These are phyloP conservation scores for Coemansia sp. DNA, from an alignment of 192 early-diverging fungal genomes.

Conservation along the genomic window DNA sequence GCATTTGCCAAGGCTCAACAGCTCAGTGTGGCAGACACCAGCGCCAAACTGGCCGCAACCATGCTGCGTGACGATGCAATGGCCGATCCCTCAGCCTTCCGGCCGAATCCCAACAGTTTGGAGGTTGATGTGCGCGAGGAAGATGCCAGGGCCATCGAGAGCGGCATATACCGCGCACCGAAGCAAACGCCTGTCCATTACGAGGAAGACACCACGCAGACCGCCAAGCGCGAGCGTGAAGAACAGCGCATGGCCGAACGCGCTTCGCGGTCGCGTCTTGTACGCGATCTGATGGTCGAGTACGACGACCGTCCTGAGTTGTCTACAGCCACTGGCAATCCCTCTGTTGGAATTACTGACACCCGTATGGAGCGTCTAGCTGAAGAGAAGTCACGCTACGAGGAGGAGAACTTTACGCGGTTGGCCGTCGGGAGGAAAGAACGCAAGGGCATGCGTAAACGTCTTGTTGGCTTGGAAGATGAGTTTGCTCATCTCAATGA, in stretches of 20 bases:
- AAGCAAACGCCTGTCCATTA: slow-evolving; percentile 82
- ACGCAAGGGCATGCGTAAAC: slow-evolving; percentile 61
- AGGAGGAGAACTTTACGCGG: slow-evolving; percentile 88
- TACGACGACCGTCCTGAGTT: slow-evolving; percentile 87
- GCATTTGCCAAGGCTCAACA: slow-evolving; percentile 19
- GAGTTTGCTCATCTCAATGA: slow-evolving; percentile 75
- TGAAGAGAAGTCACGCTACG: slow-evolving; percentile 69
- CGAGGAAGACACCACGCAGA: slow-evolving; percentile 63
- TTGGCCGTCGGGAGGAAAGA: slow-evolving; percentile 73
- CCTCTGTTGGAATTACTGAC: slow-evolving; percentile 58
- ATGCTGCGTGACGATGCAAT: slow-evolving; percentile 41
- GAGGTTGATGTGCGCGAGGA: slow-evolving; percentile 45
- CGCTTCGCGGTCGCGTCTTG: slow-evolving; percentile 77
- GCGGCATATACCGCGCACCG: slow-evolving; percentile 83
- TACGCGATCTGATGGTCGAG: slow-evolving; percentile 79
- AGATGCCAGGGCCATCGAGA: slow-evolving; percentile 25
- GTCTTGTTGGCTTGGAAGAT: slow-evolving; percentile 66
- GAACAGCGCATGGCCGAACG: slow-evolving; percentile 63
- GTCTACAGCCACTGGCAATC: slow-evolving; percentile 68
- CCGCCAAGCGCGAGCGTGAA: slow-evolving; percentile 62
- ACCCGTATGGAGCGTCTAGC: slow-evolving; percentile 59
- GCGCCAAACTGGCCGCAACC: slow-evolving; percentile 51
- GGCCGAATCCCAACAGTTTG: slow-evolving; percentile 79
- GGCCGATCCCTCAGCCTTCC: slow-evolving; percentile 84
- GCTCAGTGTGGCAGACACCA: slow-evolving; percentile 12